A percentile compares a stretch with the other conserved stretches of the same genome.
These are phyloP conservation scores for Chlamydomonas sphaeroides DNA, from an alignment of 139 green algal genomes.

Conservation along the genomic window DNA sequence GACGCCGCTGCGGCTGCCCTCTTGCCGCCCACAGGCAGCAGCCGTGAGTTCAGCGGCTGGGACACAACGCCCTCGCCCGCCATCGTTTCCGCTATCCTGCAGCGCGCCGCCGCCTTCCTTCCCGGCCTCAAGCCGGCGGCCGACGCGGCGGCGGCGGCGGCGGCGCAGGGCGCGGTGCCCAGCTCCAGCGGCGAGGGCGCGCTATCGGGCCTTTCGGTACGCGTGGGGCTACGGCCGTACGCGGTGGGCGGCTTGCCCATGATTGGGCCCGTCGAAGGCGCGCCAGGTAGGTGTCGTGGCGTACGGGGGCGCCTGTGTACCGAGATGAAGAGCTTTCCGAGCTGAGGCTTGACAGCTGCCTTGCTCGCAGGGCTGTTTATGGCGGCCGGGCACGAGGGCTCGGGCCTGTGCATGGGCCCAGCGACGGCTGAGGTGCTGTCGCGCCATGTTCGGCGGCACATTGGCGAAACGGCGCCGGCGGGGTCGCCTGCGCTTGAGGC, in stretches of 20 bases:
- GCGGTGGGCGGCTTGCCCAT: conserved; percentile 62
- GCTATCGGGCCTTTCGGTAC: conserved; percentile 5
- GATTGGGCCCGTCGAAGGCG: conserved; percentile 63
- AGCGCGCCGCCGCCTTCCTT: conserved; percentile 65
- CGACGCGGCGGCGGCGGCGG: not conserved
- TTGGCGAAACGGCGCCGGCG: not conserved
- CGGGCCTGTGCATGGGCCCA: conserved; percentile 75
- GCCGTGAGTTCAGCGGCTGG: conserved; percentile 71
- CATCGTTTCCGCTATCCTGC: conserved; percentile 72
- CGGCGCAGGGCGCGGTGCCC: not conserved
- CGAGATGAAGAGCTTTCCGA: too few species aligned
- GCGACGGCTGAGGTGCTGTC: conserved; percentile 67
- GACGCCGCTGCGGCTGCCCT: too few species aligned
- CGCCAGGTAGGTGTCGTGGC: too few species aligned
- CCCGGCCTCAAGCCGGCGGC: conserved; percentile 50
- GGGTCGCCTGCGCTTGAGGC: not conserved
- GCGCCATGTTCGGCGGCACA: conserved; percentile 8
- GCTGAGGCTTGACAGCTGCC: not conserved
- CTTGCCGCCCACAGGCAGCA: conserved; percentile 47
- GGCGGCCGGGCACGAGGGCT: conserved; percentile 83
- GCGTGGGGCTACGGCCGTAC: conserved; percentile 74
- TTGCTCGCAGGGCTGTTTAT: conserved; percentile 59
- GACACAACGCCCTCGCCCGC: conserved; percentile 18
- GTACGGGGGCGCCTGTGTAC: too few species aligned
- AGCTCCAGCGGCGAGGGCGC: not conserved